Evolutionary conservation across 1,139 yeast genomes (phyloP).

Genomic region (Nakaseomyces uthaithaninus): DNA sequence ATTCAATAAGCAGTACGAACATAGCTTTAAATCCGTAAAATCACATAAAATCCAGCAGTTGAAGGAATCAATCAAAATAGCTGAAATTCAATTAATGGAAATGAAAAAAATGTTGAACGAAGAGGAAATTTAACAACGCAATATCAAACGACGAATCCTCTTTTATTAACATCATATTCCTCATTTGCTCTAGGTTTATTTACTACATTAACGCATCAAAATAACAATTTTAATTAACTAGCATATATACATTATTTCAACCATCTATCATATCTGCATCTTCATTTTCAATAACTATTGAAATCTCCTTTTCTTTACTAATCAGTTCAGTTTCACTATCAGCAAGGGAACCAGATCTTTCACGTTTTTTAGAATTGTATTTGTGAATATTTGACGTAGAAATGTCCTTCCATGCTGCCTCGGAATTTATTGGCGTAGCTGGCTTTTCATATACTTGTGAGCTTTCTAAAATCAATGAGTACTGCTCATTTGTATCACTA

Average conservation of each 20-base stretch:
- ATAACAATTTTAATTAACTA: background rate
- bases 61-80: conserved; percentile 46
- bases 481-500: conserved; percentile 21
- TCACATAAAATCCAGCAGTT: conserved; percentile 39
- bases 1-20: conserved; percentile 10
- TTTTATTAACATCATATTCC: background rate
- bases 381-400: conserved; percentile 15
- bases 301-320: background rate
- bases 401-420: background rate
- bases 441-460: conserved; percentile 9
- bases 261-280: background rate
- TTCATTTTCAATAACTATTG: background rate
- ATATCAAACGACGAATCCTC: background rate
- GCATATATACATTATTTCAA: background rate
- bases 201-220: too few species aligned
- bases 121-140: conserved; percentile 7
- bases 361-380: background rate
- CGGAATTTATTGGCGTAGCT: conserved; percentile 12
- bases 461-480: conserved; percentile 27
- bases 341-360: background rate
- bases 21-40: background rate
- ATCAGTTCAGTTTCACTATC: background rate
- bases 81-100: conserved; percentile 44
- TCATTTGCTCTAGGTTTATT: background rate
- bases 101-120: conserved; percentile 27